Evolutionary conservation across 1,139 yeast genomes (phyloP).

Genomic region (Protomyces arabidopsidicola): DNA sequence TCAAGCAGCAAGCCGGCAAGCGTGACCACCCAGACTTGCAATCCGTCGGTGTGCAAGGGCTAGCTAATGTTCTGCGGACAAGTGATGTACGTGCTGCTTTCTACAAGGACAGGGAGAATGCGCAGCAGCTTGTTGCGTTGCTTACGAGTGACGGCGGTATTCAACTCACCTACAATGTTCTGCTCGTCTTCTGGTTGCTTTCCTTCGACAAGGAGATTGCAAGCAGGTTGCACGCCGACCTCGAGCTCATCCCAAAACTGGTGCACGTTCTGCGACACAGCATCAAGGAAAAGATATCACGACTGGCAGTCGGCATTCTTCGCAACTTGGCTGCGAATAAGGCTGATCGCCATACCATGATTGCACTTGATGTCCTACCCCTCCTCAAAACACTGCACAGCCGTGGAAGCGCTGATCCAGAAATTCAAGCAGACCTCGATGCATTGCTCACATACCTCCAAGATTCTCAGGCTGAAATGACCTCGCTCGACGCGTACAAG

Average conservation of each 20-base stretch:
- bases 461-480: constrained; percentile 68
- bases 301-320: constrained; percentile 68
- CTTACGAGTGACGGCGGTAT: constrained; percentile 51
- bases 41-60: constrained; percentile 62
- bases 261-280: constrained; percentile 70
- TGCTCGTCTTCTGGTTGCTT: constrained; percentile 77
- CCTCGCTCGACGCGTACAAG: constrained; percentile 88
- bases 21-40: constrained; percentile 49
- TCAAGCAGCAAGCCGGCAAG: constrained; percentile 46
- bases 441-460: constrained; percentile 56
- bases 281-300: constrained; percentile 83
- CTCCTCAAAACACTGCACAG: constrained; percentile 65
- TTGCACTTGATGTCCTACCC: constrained; percentile 72
- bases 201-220: constrained; percentile 64
- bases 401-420: constrained; percentile 94
- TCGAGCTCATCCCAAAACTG: constrained; percentile 49
- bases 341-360: constrained; percentile 58
- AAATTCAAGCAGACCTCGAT: constrained; percentile 68
- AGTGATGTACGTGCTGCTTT: constrained; percentile 57
- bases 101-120: constrained; percentile 50
- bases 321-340: constrained; percentile 40
- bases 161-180: constrained; percentile 76
- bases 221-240: constrained; percentile 44
- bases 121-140: constrained; percentile 53
- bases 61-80: constrained; percentile 56